Base-by-base conservation (phyloP, 2,329 filamentous ascomycete species). In the Aspergillus pseudotamarii region DNA sequence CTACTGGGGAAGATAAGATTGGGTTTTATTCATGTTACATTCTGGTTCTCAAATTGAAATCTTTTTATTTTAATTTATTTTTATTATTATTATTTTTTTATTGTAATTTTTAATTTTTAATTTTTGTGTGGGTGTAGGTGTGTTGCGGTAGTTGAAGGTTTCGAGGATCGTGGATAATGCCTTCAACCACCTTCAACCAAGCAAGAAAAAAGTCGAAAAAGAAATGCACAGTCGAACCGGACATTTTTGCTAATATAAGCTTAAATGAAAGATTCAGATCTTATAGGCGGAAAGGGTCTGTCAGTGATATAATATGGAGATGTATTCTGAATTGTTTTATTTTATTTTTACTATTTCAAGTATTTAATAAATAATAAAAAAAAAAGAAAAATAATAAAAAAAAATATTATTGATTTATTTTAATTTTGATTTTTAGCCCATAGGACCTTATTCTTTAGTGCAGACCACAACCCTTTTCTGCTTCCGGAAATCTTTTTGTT, bases 371-470 rank as follows among this genome's bases (percentile, higher is more conserved):
- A 55, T 36, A 26, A 55, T 38, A 54, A 36, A 38, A 26, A 54
- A 54, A 16, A 26, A 10, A 11, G 34, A 36, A 38, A 16, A 38
- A 4, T 36, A 55, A 26, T 16, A 23, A 54, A 54, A 54, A 34
- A 32, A 16, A 36, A 26, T 4, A 19, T 38, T 38, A 38, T 38
- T 38, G 36, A n/a, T 48, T 38, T 50, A 43, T 51, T 50, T 34
- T 48, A 32, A 43, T 59, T 38, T 38, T 26, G 66, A 71, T 50
- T 36, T 58, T 63, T 62, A 43, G 50, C 53, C 67, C 68, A 61
- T 63, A 69, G 66, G 65, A 65, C 62, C 64, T 62, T 64, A 66
- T 64, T 64, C 65, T 64, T 71, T 69, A 67, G 51, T 71, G 64
- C 64, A 68, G 67, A 63, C 66, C 61, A 67, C 26, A 64, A 41